phyloP scores from a whole-genome alignment of 2,329 filamentous ascomycete genomes.

The Bipolaris cookei region DNA sequence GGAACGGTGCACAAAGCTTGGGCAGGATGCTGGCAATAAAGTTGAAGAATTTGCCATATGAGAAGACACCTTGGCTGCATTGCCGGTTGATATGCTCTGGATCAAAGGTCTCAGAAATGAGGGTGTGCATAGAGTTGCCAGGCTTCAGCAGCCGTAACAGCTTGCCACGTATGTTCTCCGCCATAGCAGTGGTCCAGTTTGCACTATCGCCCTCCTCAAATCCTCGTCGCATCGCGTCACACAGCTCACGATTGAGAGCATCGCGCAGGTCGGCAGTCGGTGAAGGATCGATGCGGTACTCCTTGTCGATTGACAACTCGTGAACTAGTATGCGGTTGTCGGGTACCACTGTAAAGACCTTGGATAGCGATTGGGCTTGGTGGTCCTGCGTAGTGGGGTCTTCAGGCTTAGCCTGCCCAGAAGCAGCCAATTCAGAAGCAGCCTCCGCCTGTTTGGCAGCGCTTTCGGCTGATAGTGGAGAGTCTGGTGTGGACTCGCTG shows the following conservation, averaged over 20 bases:
- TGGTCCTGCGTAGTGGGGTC: conserved; percentile 35
- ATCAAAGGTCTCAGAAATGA: conserved; percentile 78
- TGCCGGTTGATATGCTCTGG: conserved; percentile 73
- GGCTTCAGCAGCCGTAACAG: conserved; percentile 73
- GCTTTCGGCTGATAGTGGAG: conserved; percentile 35
- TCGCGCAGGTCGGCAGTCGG: conserved; percentile 64
- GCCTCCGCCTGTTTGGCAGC: conserved; percentile 48
- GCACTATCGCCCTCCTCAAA: conserved; percentile 70
- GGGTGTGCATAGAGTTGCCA: conserved; percentile 73
- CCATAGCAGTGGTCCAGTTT: conserved; percentile 72
- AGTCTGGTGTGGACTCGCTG: conserved; percentile 49
- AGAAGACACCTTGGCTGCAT: conserved; percentile 74
- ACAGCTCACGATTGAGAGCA: conserved; percentile 65
- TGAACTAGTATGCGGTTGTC: conserved; percentile 78
- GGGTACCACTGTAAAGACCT: conserved; percentile 68
- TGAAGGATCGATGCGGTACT: conserved; percentile 71
- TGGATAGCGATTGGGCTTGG: conserved; percentile 54
- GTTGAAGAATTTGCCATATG: conserved; percentile 79
- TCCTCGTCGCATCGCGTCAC: conserved; percentile 66
- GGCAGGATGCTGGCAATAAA: conserved; percentile 78
- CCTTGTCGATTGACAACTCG: conserved; percentile 78
- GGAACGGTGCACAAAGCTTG: conserved; percentile 78
- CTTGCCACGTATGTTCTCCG: conserved; percentile 73
- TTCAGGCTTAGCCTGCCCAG: conserved; percentile 20
- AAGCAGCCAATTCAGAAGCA: conserved; percentile 40